These are phyloP conservation scores for Sequoia sempervirens DNA, from an alignment of 75 land plant species.

Conservation along the genomic window DNA sequence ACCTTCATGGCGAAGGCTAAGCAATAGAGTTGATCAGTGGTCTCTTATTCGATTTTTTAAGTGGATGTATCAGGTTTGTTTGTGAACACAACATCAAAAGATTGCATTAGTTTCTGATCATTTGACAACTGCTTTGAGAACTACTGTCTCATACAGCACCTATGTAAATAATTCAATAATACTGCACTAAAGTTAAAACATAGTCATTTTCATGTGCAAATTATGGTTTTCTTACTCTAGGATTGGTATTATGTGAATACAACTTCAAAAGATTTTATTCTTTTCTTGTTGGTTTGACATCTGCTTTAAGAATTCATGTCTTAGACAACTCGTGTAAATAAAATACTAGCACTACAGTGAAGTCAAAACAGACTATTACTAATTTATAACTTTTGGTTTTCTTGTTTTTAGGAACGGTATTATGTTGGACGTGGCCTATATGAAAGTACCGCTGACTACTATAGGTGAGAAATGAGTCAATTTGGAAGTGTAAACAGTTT, in stretches of 20 bases:
- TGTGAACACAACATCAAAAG: neutral
- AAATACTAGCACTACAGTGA: neutral
- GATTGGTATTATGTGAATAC: constrained; percentile 69
- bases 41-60: constrained; percentile 68
- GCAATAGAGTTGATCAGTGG: constrained; percentile 55
- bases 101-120: neutral
- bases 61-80: constrained; percentile 88
- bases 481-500: neutral
- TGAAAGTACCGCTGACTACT: constrained; percentile 73
- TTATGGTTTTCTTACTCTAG: constrained; percentile 31
- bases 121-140: neutral
- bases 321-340: neutral
- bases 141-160: neutral
- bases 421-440: constrained; percentile 93
- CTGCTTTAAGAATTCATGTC: neutral
- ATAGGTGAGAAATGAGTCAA: constrained; percentile 36
- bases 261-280: neutral
- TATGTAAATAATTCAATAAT: neutral
- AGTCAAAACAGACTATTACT: neutral
- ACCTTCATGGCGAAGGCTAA: constrained; percentile 55
- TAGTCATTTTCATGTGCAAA: constrained; percentile 4
- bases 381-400: constrained; percentile 4
- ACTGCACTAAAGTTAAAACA: neutral
- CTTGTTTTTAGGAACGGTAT: constrained; percentile 70
- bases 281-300: neutral